Percentiles rank a stretch among this genome's conserved stretches.
Conservation (phyloP, 352 stramenopile species). For the Peronospora belbahrii region DNA sequence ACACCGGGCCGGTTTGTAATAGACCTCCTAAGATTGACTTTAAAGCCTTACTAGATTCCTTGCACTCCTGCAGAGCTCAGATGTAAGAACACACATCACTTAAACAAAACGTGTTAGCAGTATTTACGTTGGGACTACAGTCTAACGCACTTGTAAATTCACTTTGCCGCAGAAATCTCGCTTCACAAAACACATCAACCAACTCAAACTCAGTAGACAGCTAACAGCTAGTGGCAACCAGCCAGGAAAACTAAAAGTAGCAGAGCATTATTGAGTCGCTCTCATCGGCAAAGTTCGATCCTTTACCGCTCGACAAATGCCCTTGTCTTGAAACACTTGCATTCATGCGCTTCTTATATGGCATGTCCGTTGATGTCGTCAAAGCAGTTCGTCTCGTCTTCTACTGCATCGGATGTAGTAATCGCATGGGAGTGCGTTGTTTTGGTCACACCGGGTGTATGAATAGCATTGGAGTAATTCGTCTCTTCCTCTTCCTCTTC, state of each 20-base stretch:
- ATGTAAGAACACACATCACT: too few species aligned
- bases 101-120: too few species aligned
- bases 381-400: constrained; percentile 5
- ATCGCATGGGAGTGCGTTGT: constrained; percentile 14
- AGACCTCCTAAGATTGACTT: too few species aligned
- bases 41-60: too few species aligned
- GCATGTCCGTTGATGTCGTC: constrained; percentile 13
- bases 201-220: constrained; percentile 6
- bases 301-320: constrained; percentile 1
- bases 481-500: constrained; percentile 1
- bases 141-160: constrained; percentile 5
- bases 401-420: constrained; percentile 3
- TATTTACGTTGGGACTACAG: background rate
- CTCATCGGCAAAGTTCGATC: constrained; percentile 12
- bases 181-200: constrained; percentile 7
- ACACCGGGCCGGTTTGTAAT: too few species aligned
- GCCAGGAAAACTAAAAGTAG: background rate
- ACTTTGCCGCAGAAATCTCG: constrained; percentile 1
- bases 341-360: constrained; percentile 3
- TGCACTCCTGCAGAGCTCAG: too few species aligned
- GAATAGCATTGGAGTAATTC: constrained; percentile 25
- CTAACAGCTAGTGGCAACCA: constrained; percentile 5
- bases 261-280: background rate
- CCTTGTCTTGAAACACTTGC: constrained; percentile 3
- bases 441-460: background rate